Conservation (phyloP, 495 filamentous ascomycete species). For the Neurospora africana region DNA sequence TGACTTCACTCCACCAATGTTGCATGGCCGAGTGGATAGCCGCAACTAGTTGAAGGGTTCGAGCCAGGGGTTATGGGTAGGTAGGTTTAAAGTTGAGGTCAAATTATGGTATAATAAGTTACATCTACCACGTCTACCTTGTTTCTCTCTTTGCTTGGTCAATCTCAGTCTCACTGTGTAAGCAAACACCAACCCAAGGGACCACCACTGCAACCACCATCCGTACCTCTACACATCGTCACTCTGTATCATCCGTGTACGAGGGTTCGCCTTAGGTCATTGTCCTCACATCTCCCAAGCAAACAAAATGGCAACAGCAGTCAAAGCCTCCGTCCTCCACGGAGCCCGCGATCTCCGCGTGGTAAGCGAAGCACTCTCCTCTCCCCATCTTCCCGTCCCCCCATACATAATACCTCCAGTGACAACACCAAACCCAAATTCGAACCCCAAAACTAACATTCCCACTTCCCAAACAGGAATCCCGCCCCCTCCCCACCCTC, state of each 20-base stretch:
- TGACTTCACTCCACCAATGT: not conserved
- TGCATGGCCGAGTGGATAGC: not conserved
- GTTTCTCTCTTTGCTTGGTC: not conserved
- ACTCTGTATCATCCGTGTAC: not conserved
- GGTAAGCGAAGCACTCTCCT: constrained; percentile 29
- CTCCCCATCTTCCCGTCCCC: not conserved
- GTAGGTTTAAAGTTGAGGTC: not conserved
- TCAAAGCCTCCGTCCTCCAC: constrained; percentile 58
- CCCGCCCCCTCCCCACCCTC: constrained; percentile 31
- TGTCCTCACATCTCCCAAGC: not conserved
- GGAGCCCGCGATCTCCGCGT: constrained; percentile 57
- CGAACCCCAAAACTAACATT: not conserved
- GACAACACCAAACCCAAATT: not conserved
- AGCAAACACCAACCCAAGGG: not conserved
- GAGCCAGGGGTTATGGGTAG: not conserved
- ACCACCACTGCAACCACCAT: not conserved
- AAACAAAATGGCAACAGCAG: constrained; percentile 11
- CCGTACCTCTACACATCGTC: not conserved
- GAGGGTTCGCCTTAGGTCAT: not conserved
- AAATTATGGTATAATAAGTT: not conserved
- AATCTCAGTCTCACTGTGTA: not conserved
- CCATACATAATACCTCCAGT: too few relatives aligned
- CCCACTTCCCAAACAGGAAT: constrained; percentile 28
- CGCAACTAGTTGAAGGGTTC: not conserved
- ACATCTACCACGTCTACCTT: not conserved